Conservation (phyloP, 495 filamentous ascomycete genomes). For the Tuber borchii region DNA sequence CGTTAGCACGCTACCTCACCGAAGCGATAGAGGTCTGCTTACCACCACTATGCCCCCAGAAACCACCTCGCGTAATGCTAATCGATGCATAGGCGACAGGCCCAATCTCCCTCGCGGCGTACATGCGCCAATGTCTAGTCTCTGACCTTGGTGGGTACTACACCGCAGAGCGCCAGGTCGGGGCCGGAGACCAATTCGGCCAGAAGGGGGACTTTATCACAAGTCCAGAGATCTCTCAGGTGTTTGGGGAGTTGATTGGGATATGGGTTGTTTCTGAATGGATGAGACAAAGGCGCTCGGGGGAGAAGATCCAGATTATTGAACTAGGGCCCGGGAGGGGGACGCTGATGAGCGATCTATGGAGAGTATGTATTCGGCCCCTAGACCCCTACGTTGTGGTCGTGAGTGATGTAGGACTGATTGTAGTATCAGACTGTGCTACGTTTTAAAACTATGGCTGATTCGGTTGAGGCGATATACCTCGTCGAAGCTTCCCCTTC, state of each 20-base stretch:
- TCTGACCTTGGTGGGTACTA: slow-evolving; percentile 91
- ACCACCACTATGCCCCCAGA: background rate
- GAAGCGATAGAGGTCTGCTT: slow-evolving; percentile 68
- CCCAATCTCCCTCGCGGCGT: slow-evolving; percentile 82
- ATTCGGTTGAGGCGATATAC: slow-evolving; percentile 75
- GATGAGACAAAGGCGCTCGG: slow-evolving; percentile 75
- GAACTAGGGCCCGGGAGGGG: slow-evolving; percentile 92
- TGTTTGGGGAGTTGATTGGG: slow-evolving; percentile 89
- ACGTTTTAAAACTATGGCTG: slow-evolving; percentile 55
- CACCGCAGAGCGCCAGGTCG: slow-evolving; percentile 58
- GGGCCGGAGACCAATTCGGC: slow-evolving; percentile 71
- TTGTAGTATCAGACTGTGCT: background rate
- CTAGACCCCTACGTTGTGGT: slow-evolving; percentile 10
- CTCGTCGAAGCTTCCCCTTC: slow-evolving; percentile 81
- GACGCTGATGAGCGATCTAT: slow-evolving; percentile 94
- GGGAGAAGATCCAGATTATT: slow-evolving; percentile 70
- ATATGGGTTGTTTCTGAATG: slow-evolving; percentile 95
- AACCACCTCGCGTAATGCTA: slow-evolving; percentile 3
- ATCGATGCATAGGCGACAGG: slow-evolving; percentile 58
- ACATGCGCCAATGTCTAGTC: slow-evolving; percentile 97
- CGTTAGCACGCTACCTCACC: slow-evolving; percentile 73
- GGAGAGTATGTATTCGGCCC: slow-evolving; percentile 57
- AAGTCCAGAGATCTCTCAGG: slow-evolving; percentile 92
- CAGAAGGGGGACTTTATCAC: slow-evolving; percentile 90
- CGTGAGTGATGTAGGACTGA: background rate